Evolutionary conservation across 331 rosid genomes (phyloP).

Genomic region (Quercus phellos): DNA sequence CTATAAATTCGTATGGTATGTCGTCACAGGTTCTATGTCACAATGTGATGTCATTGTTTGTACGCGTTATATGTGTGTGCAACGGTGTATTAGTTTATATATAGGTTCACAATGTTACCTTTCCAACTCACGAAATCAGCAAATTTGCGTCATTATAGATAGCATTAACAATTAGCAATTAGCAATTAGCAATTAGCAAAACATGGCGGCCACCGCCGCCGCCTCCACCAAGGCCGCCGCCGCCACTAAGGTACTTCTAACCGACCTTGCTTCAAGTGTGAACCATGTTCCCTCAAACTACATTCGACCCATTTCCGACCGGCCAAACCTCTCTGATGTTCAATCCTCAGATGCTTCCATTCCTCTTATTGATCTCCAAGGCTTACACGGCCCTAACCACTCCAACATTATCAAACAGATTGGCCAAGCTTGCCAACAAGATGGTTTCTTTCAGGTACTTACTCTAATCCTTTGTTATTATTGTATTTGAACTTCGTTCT

Average conservation of each 20-base stretch:
- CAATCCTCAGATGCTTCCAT: conserved; percentile 28
- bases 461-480: too few species aligned
- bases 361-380: conserved; percentile 59
- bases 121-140: too few species aligned
- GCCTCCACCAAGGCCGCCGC: background rate
- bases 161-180: too few species aligned
- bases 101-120: too few species aligned
- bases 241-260: conserved; percentile 27
- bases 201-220: background rate
- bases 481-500: background rate
- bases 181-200: background rate
- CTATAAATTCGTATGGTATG: too few species aligned
- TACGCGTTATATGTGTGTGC: too few species aligned
- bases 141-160: too few species aligned
- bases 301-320: conserved; percentile 57
- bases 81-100: too few species aligned
- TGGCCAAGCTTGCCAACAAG: conserved; percentile 46
- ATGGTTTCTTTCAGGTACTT: conserved; percentile 77
- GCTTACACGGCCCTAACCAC: conserved; percentile 44
- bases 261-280: conserved; percentile 43
- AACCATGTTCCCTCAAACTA: conserved; percentile 54
- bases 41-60: too few species aligned
- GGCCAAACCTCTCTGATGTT: conserved; percentile 50
- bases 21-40: too few species aligned
- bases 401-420: conserved; percentile 38